phyloP scores from a whole-genome alignment of 768 basidiomycete species.

The Lactarius vividus region DNA sequence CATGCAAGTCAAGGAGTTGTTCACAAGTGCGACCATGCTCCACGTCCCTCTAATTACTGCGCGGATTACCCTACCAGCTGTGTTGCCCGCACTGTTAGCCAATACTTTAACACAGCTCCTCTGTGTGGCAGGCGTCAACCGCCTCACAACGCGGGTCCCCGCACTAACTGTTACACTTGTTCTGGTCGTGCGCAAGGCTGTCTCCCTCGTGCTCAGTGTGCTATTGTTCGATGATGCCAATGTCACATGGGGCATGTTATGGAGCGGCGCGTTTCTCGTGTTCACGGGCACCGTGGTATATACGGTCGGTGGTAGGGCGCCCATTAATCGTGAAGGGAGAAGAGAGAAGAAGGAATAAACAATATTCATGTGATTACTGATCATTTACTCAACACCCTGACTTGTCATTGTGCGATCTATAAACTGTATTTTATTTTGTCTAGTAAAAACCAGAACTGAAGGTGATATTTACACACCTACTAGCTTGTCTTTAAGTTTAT shows the following conservation, averaged over 20 bases:
- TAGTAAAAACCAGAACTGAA: not conserved
- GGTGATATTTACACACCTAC: not conserved
- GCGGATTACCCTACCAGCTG: conserved; percentile 50
- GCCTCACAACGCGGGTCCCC: conserved; percentile 73
- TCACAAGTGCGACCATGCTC: conserved; percentile 4
- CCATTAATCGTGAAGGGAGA: conserved; percentile 8
- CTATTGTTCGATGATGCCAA: conserved; percentile 41
- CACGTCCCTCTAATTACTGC: conserved; percentile 28
- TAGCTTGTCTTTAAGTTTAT: no score
- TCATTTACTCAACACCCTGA: not conserved
- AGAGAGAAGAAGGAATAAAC: conserved; percentile 25
- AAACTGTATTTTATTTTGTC: no score
- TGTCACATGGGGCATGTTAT: conserved; percentile 47
- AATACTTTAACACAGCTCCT: conserved; percentile 84
- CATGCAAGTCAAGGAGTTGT: conserved; percentile 44
- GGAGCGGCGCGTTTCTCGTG: conserved; percentile 66
- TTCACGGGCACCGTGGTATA: conserved; percentile 71
- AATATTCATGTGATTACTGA: not conserved
- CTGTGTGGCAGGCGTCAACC: conserved; percentile 84
- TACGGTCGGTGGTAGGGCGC: conserved; percentile 39
- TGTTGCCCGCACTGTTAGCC: conserved; percentile 60
- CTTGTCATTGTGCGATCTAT: no score
- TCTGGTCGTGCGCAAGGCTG: conserved; percentile 77
- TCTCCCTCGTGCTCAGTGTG: conserved; percentile 72
- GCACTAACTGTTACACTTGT: conserved; percentile 77